A percentile compares a stretch with the other conserved stretches of the same genome.
These are phyloP conservation scores for Calonectria pseudoturangicola DNA, from an alignment of 2,329 filamentous ascomycete species.

Conservation along the genomic window DNA sequence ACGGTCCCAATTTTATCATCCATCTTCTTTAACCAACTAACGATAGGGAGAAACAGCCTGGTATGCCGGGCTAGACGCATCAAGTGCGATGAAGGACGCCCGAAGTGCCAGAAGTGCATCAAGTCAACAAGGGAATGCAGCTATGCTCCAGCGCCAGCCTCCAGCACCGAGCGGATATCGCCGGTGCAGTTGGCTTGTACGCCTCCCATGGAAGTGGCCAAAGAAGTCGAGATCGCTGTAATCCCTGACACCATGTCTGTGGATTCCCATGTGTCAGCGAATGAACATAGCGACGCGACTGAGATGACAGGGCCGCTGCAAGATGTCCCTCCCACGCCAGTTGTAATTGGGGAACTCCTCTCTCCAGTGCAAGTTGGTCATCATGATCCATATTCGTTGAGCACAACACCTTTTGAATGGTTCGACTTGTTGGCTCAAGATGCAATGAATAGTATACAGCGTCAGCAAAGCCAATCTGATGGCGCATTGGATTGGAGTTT, in stretches of 20 bases:
- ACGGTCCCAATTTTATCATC: neutral
- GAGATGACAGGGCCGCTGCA: neutral
- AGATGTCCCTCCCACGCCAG: neutral
- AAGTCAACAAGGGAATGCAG: conserved; percentile 7
- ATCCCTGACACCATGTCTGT: neutral
- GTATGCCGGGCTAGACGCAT: conserved; percentile 3
- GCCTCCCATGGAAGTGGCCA: neutral
- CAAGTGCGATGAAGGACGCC: conserved; percentile 13
- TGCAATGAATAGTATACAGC: conserved; percentile 4
- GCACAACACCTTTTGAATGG: conserved; percentile 4
- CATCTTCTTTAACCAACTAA: neutral
- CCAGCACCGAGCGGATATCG: neutral
- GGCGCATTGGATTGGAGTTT: conserved; percentile 7
- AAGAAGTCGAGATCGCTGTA: neutral
- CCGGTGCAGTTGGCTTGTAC: neutral
- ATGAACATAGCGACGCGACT: neutral
- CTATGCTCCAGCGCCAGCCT: neutral
- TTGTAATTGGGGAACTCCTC: neutral
- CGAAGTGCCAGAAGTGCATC: conserved; percentile 1
- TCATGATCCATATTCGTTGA: neutral
- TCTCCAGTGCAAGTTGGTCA: neutral
- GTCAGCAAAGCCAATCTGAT: neutral
- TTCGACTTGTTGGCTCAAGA: conserved; percentile 15
- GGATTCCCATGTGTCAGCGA: neutral
- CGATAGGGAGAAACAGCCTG: neutral